Evolutionary conservation across 176 grass and related monocot genomes (phyloP).

Genomic region (Zoysia pacifica): DNA sequence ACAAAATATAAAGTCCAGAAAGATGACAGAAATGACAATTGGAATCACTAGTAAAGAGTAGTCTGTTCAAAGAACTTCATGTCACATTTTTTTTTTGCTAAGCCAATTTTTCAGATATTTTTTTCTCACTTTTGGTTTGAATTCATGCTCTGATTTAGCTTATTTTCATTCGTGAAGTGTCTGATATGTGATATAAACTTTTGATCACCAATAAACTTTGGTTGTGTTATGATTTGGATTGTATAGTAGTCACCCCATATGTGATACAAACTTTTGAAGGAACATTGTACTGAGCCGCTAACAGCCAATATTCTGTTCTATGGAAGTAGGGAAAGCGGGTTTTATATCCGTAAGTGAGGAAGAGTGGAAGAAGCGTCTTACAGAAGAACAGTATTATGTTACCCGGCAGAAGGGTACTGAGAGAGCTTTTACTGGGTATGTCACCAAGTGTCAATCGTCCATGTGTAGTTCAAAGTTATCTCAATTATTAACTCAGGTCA

Average conservation of each 20-base stretch:
- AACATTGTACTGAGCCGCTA: not conserved
- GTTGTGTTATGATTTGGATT: not conserved
- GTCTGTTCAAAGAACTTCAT: not conserved
- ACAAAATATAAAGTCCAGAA: not conserved
- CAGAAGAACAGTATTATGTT: conserved; percentile 70
- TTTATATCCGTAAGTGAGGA: conserved; percentile 57
- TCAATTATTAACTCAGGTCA: not conserved
- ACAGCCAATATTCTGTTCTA: conserved; percentile 4
- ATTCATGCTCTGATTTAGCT: not conserved
- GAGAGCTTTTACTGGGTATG: conserved; percentile 82
- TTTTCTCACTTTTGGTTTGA: not conserved
- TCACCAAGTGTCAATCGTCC: not conserved
- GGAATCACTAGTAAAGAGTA: not conserved
- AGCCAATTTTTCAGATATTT: not conserved
- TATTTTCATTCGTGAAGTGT: not conserved
- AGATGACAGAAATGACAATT: not conserved
- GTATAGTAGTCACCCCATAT: not conserved
- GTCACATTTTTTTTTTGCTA: not conserved
- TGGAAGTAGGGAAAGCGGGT: conserved; percentile 43
- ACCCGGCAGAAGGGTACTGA: conserved; percentile 83
- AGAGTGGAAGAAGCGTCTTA: conserved; percentile 75
- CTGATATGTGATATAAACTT: no score
- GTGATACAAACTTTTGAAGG: not conserved
- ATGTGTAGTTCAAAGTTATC: not conserved
- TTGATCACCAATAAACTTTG: no score